Base-by-base conservation (phyloP, 2,329 filamentous ascomycete genomes). In the Stemphylium beticola region DNA sequence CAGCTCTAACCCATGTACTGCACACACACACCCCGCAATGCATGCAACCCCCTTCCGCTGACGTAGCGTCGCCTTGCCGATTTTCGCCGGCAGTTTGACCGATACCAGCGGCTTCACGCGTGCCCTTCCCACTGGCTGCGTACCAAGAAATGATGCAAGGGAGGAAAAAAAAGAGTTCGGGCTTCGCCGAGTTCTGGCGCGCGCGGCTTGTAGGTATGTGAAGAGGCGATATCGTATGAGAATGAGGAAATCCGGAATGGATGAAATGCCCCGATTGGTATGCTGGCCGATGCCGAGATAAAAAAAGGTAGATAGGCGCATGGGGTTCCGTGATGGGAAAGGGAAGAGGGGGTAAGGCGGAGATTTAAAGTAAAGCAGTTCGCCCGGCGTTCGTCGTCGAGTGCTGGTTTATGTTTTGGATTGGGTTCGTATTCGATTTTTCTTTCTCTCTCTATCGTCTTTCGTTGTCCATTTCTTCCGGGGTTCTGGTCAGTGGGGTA, bases 21-120 rank as follows among this genome's bases (percentile, higher is more conserved):
- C 26, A 42, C 61, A 62, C 57, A 37, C 26, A 32, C 61, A 61
- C 59, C 64, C 65, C 62, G 62, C 62, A 62, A 54, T 47, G 45
- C 33, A 39, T 53, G 34, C 26, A 29, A 29, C 8, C 37, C 39
- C 29, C 37, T 39, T 18, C 38, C 46, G 37, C 57, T 66, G 63
- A 66, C 59, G 63, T 66, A 63, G 53, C 47, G 53, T 41, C 47
- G 31, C 26, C 8, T 32, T 22, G 66, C 66, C 66, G 66, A 67
- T 26, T 22, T 63, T 66, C 59, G 62, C 66, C 66, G 65, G 49
- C 15, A 17, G 46, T 42, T 57, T 48, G 52, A 51, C 61, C 57
- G 57, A 63, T 55, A 58, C 36, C 18, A 36, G 46, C 36, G 40
- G 26, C 52, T 50, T 46, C 47, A 44, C 24, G 37, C 37, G 43